phyloP scores from a whole-genome alignment of 78 protist genomes.

The Cavenderia fasciculata region DNA sequence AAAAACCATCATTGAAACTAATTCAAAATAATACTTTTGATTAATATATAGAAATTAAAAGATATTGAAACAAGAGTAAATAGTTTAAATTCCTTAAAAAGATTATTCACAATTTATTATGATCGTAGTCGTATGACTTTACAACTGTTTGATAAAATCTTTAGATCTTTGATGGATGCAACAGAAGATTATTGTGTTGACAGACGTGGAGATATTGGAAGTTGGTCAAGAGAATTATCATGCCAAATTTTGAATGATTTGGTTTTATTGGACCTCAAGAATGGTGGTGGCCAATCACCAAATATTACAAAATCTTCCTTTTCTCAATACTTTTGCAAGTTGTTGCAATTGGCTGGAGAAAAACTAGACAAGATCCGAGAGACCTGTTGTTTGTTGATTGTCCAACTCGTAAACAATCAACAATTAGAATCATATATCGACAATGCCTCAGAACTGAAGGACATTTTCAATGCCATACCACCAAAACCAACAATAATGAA shows the following conservation, averaged over 20 bases:
- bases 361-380: slow-evolving; percentile 53
- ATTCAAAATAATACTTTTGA: too few relatives aligned
- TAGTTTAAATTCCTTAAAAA: slow-evolving; percentile 45
- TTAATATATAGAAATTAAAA: too few relatives aligned
- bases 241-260: slow-evolving; percentile 15
- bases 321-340: background rate
- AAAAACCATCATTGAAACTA: slow-evolving; percentile 14
- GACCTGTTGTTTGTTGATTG: slow-evolving; percentile 18
- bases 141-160: background rate
- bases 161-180: background rate
- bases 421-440: background rate
- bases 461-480: background rate
- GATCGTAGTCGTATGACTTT: background rate
- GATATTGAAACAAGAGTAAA: slow-evolving; percentile 94
- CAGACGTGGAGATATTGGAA: slow-evolving; percentile 83
- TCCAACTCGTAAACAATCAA: background rate
- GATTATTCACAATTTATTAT: background rate
- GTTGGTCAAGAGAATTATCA: slow-evolving; percentile 86
- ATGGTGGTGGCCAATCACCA: background rate
- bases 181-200: slow-evolving; percentile 75
- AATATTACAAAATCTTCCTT: background rate
- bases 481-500: background rate
- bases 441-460: background rate
- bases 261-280: background rate
- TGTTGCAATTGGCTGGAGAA: slow-evolving; percentile 52